Evolutionary conservation across 139 green algal genomes (phyloP).

Genomic region (Diplosphaera chodatii): DNA sequence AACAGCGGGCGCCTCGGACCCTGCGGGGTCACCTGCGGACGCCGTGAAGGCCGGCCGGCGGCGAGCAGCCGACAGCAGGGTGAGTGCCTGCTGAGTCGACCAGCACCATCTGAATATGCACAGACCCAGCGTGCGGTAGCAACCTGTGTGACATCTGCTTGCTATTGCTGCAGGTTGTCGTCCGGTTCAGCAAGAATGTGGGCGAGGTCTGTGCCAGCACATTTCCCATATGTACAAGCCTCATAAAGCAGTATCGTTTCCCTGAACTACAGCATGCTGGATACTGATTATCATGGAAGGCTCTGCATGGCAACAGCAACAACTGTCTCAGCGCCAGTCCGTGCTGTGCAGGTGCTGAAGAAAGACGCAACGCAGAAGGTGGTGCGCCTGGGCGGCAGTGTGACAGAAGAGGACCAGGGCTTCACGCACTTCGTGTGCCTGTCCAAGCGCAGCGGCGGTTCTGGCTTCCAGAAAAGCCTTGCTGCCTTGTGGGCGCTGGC

Average conservation of each 20-base stretch:
- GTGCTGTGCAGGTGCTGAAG: conserved; percentile 1
- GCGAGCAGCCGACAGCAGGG: no score
- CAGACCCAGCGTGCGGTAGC: no score
- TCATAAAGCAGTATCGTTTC: no score
- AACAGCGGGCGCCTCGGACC: background rate
- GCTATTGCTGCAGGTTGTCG: background rate
- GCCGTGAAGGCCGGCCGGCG: no score
- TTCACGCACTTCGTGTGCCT: conserved; percentile 18
- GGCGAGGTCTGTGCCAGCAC: background rate
- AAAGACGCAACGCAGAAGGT: background rate
- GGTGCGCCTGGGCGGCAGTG: conserved; percentile 5
- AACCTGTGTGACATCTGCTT: no score
- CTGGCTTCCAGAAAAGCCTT: conserved; percentile 15
- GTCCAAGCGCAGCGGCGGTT: background rate
- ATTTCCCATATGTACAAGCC: no score
- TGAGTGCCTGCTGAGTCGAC: no score
- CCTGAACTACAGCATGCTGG: background rate
- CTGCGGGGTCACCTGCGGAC: no score
- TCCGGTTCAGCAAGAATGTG: background rate
- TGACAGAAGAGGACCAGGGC: background rate
- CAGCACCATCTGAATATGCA: no score
- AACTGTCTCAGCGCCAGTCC: no score
- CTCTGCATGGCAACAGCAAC: no score
- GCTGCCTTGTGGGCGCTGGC: conserved; percentile 11
- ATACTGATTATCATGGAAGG: no score